Conservation (phyloP, 225 moss, liverwort and hornwort species). For the Rhytidiadelphus loreus region DNA sequence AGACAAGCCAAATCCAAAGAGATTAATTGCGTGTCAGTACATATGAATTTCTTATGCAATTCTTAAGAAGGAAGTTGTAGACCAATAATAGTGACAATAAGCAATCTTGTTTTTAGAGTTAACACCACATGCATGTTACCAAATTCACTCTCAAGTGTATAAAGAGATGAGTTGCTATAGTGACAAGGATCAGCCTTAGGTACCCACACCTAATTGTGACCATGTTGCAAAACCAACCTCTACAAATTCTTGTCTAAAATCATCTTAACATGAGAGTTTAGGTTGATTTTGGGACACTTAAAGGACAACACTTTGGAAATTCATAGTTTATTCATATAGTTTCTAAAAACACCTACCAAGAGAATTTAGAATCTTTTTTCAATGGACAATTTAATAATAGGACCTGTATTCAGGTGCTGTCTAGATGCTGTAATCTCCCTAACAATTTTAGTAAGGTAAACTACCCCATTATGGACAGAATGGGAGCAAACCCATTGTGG, state of each 20-base stretch:
- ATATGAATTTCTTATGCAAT: background rate
- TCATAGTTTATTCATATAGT: background rate
- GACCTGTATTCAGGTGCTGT: background rate
- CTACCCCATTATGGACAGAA: no score
- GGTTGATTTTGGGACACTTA: background rate
- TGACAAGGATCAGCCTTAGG: background rate
- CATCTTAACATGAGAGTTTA: no score
- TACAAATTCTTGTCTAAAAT: background rate
- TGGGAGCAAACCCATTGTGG: no score
- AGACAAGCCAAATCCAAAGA: background rate
- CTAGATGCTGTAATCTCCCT: background rate
- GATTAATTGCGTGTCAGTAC: background rate
- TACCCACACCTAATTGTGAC: background rate
- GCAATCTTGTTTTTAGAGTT: rapidly evolving
- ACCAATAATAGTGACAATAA: background rate
- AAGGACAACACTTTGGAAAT: background rate
- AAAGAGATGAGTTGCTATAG: background rate
- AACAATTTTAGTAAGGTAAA: background rate
- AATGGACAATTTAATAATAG: background rate
- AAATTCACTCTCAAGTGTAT: background rate
- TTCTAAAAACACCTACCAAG: no score
- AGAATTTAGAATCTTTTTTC: background rate
- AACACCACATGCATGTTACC: background rate
- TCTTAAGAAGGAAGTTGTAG: background rate
- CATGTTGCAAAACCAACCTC: background rate